Evolutionary conservation across 2,329 filamentous ascomycete genomes (phyloP), one percentile per base, ranked within the genome.

Genomic region (Colletotrichum karsti): DNA sequence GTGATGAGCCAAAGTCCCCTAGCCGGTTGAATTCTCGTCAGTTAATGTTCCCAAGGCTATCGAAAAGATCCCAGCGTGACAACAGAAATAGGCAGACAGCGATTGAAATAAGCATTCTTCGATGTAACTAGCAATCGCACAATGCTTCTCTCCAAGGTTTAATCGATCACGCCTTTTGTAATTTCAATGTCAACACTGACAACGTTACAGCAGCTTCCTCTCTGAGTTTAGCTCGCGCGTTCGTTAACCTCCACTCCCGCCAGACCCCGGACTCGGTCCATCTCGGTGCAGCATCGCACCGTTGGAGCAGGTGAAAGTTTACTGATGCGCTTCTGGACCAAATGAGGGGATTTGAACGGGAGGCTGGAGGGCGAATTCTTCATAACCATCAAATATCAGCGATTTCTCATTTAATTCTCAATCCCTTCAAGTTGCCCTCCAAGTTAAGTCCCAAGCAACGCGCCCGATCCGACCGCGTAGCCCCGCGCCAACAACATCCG

Each of bases 261-360:
- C 37, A 39, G 57, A 54, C 35, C 48, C 57, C 56, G 57, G 63
- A 62, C 63, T 62, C 63, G 63, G 63, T 56, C 48, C 48, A 55
- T 62, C 63, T 66, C 63, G 63, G 63, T 62, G 57, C 39, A 64
- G 62, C 62, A 61, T 62, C 56, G 35, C 30, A 39, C 41, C 63
- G 28, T 58, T 35, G 26, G 24, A 33, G 20, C 18, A 18, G 10
- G 30, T 22, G 46, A 35, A 35, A 62, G 33, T 46, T 62, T 48
- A 55, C 56, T 24, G 18, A 39, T 13, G 63, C 48, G 57, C 48
- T 61, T 61, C 22, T 60, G 13, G n/a, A 20, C 39, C 41, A 10
- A 22, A 33, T 41, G 39, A 15, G 18, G 33, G 18, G 7, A 35
- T 7, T 8, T 9, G 10, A 48, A 51, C 35, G 33, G 5, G n/a